A percentile compares a stretch with the other conserved stretches of the same genome.
Evolutionary conservation across 805 yeast genomes (phyloP).

Genomic region (Wickerhamiella cacticola): DNA sequence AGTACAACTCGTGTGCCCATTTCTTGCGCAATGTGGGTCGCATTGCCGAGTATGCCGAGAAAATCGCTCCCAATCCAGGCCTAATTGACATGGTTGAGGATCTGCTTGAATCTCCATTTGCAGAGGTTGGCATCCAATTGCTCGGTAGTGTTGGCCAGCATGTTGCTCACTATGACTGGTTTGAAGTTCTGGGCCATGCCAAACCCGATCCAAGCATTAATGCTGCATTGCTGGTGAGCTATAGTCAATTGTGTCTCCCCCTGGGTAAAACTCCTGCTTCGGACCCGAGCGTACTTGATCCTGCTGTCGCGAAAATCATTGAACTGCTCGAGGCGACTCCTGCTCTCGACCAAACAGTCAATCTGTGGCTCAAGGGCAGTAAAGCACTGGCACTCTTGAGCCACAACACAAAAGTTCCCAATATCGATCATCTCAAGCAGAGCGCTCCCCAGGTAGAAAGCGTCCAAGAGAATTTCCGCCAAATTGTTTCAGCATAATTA

Average conservation of each 20-base stretch:
- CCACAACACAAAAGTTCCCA: not conserved
- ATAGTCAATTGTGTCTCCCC: constrained; percentile 4
- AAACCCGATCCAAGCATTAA: constrained; percentile 3
- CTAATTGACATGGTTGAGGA: not conserved
- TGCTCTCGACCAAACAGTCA: not conserved
- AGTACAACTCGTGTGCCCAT: constrained; percentile 8
- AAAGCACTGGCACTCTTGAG: constrained; percentile 11
- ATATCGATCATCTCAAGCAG: not conserved
- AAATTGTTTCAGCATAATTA: not conserved
- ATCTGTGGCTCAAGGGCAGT: constrained; percentile 12
- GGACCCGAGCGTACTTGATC: not conserved
- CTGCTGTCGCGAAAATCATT: not conserved
- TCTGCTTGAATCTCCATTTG: not conserved
- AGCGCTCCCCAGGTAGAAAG: constrained; percentile 4
- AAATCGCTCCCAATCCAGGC: not conserved
- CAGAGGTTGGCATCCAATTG: constrained; percentile 9
- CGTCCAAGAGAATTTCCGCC: constrained; percentile 1
- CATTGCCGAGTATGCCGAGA: constrained; percentile 1
- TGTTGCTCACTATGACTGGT: not conserved
- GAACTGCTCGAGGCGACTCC: constrained; percentile 9
- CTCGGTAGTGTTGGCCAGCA: constrained; percentile 9
- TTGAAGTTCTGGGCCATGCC: constrained; percentile 1
- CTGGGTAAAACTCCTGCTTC: not conserved
- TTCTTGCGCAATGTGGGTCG: constrained; percentile 12
- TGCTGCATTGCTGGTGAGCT: constrained; percentile 4